Base-by-base conservation (phyloP, 2,329 filamentous ascomycete species). In the Metarhizium humberi region DNA sequence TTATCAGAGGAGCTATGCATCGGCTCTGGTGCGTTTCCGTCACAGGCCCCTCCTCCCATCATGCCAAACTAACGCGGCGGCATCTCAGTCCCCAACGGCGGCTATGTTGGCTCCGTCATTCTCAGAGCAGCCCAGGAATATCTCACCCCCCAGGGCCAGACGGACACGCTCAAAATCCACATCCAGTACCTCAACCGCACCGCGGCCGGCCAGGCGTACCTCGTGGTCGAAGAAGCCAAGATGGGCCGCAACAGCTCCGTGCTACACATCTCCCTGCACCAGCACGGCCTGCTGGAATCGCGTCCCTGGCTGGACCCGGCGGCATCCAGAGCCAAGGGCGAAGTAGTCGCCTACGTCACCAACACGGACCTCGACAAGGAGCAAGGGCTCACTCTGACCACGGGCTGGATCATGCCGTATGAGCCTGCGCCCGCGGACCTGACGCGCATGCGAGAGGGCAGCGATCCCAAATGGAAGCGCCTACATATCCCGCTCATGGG, bases 51-150 rank as follows among this genome's bases (percentile, higher is more conserved):
- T 40, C 5, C 38, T 40, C 14, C 0, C 38, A 11, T 40, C n/a
- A 10, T 6, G 14, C 6, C 4, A 16, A 6, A 10, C 48, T 25
- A 20, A 10, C 6, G 16, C n/a, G 7, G n/a, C 20, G 6, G 3
- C 3, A 20, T 46, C 20, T 6, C 57, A 72, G 71, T 77, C 14
- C 75, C 75, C 2, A 74, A 78, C 55, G 75, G 75, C 56, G 75
- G 75, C 45, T 78, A 76, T 55, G 68, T 75, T 1, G 70, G 74
- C 4, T 67, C 70, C 16, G 66, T 71, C 50, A 67, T 78, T 51
- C 62, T 76, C 43, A 60, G 64, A 3, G 70, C 67, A 3, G 69
- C 69, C 7, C 63, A 60, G 13, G 56, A 60, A 3, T 71, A 76
- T 55, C 65, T 75, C 16, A 51, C 59, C 16, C 52, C 61, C 1